These are phyloP conservation scores for Cryphonectria radicalis DNA, from an alignment of 2,329 filamentous ascomycete species.

Conservation along the genomic window DNA sequence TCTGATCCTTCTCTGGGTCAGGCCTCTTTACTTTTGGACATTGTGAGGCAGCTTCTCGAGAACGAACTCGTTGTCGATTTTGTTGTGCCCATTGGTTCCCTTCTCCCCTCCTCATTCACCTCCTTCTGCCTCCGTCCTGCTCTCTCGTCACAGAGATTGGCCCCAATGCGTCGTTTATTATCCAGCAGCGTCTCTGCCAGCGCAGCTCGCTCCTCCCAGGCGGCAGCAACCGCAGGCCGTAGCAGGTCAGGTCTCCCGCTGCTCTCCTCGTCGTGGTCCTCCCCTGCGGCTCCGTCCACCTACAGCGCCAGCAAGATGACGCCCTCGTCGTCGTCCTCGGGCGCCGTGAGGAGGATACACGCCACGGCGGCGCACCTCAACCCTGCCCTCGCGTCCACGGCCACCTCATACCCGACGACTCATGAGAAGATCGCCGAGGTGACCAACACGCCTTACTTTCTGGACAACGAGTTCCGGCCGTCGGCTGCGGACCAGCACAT, in stretches of 20 bases:
- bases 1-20: not conserved
- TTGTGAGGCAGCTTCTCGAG: not conserved
- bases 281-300: conserved; percentile 34
- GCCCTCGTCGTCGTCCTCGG: conserved; percentile 36
- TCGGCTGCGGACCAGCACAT: conserved; percentile 75
- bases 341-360: conserved; percentile 58
- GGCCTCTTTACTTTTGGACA: not conserved
- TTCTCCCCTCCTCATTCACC: not conserved
- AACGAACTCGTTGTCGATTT: not conserved
- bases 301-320: conserved; percentile 31
- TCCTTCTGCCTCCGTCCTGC: conserved; percentile 4
- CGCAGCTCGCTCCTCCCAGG: conserved; percentile 40
- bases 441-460: conserved; percentile 76
- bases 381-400: conserved; percentile 58
- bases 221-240: conserved; percentile 31
- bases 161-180: conserved; percentile 51
- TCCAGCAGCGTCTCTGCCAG: conserved; percentile 44
- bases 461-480: conserved; percentile 77
- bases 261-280: conserved; percentile 19
- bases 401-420: conserved; percentile 67
- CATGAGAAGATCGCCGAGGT: conserved; percentile 73
- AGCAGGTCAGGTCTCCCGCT: conserved; percentile 29
- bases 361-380: conserved; percentile 60
- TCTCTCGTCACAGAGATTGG: conserved; percentile 8
- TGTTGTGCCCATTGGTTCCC: not conserved